These are phyloP conservation scores for Pogostemon cablin DNA, from an alignment of 257 asterid species.

Conservation along the genomic window DNA sequence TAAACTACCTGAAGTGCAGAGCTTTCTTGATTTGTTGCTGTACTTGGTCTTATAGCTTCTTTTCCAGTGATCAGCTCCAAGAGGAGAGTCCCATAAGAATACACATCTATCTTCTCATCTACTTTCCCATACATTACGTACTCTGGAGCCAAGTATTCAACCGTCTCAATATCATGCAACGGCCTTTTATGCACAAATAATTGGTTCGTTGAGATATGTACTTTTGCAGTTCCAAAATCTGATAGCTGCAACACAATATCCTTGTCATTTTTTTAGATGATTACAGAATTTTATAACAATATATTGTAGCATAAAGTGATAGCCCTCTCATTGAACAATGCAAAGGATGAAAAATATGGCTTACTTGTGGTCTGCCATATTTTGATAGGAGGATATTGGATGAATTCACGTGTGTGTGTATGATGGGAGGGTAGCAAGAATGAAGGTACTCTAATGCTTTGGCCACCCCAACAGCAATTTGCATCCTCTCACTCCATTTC, in stretches of 20 bases:
- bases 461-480: slow-evolving; percentile 65
- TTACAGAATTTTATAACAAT: no score
- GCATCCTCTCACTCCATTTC: slow-evolving; percentile 70
- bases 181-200: slow-evolving; percentile 44
- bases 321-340: background rate
- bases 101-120: slow-evolving; percentile 86
- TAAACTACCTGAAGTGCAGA: slow-evolving; percentile 67
- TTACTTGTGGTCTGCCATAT: slow-evolving; percentile 61
- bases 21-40: slow-evolving; percentile 57
- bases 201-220: slow-evolving; percentile 39
- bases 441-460: slow-evolving; percentile 75
- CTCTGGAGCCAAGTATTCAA: slow-evolving; percentile 86
- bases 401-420: slow-evolving; percentile 72
- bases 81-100: slow-evolving; percentile 78
- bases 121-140: slow-evolving; percentile 82
- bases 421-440: slow-evolving; percentile 63
- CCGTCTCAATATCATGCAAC: slow-evolving; percentile 53
- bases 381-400: slow-evolving; percentile 68
- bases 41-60: slow-evolving; percentile 53
- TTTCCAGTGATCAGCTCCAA: slow-evolving; percentile 85
- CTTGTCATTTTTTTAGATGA: background rate
- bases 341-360: slow-evolving; percentile 8
- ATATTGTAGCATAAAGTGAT: background rate
- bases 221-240: slow-evolving; percentile 71
- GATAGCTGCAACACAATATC: slow-evolving; percentile 50